A percentile compares a stretch with the other conserved stretches of the same genome.
Conservation (phyloP, 805 yeast species). For the Cyberlindnera lachancei region DNA sequence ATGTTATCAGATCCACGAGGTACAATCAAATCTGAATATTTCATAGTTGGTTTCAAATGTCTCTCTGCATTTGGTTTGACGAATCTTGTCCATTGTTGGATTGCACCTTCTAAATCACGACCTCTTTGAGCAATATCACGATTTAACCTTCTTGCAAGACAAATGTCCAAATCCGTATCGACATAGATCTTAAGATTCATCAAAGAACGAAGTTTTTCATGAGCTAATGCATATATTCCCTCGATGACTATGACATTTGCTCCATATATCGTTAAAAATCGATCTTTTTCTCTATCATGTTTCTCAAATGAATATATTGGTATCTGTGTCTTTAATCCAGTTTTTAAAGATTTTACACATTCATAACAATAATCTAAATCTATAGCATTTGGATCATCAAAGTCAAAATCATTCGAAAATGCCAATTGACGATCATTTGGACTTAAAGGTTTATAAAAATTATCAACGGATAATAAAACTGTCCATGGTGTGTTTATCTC, state of each 20-base stretch:
- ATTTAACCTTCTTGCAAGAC: slow-evolving; percentile 80
- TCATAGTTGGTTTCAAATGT: slow-evolving; percentile 67
- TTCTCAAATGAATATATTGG: slow-evolving; percentile 62
- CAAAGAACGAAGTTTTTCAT: slow-evolving; percentile 56
- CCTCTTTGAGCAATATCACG: slow-evolving; percentile 86
- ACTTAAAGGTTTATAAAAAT: slow-evolving; percentile 75
- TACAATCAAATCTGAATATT: slow-evolving; percentile 77
- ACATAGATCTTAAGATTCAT: slow-evolving; percentile 88
- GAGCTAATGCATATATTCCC: slow-evolving; percentile 81
- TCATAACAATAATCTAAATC: slow-evolving; percentile 68
- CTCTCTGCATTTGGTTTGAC: slow-evolving; percentile 89
- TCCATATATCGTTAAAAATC: slow-evolving; percentile 75
- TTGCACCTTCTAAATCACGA: slow-evolving; percentile 72
- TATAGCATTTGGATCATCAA: slow-evolving; percentile 79
- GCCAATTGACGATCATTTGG: slow-evolving; percentile 58
- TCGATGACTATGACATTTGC: slow-evolving; percentile 91
- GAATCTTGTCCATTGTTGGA: slow-evolving; percentile 82
- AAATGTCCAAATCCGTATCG: slow-evolving; percentile 89
- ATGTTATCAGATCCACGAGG: slow-evolving; percentile 84
- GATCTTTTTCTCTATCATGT: slow-evolving; percentile 47
- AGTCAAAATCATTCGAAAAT: slow-evolving; percentile 65
- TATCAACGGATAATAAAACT: slow-evolving; percentile 80
- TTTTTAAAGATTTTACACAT: slow-evolving; percentile 58
- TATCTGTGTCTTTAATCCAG: slow-evolving; percentile 60
- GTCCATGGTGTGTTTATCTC: slow-evolving; percentile 91